Percentiles rank a stretch among this genome's conserved stretches.
phyloP scores from a whole-genome alignment of 2,329 filamentous ascomycete genomes.

The Elsinoe arachidis region DNA sequence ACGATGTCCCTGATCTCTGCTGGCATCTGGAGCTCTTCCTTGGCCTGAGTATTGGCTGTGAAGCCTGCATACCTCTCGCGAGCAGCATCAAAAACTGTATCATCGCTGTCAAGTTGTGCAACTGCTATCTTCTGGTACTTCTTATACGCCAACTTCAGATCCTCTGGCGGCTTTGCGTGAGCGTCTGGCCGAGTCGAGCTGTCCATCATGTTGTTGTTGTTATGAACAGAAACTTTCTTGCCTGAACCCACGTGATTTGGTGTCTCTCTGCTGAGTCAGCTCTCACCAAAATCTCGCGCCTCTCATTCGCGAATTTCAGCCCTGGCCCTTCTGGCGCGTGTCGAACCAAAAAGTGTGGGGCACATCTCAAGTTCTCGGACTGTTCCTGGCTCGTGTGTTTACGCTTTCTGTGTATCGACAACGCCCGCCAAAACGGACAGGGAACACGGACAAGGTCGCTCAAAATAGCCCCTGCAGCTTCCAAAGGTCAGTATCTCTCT shows the following conservation, averaged over 20 bases:
- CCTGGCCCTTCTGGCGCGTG: background rate
- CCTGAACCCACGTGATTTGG: slow-evolving; percentile 2
- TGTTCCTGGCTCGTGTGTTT: slow-evolving; percentile 11
- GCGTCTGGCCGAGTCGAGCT: slow-evolving; percentile 45
- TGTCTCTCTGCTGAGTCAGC: slow-evolving; percentile 2
- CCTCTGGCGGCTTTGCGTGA: slow-evolving; percentile 65
- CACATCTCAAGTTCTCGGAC: no score
- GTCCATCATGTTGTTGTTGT: background rate
- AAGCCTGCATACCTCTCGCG: slow-evolving; percentile 15
- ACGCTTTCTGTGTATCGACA: slow-evolving; percentile 11
- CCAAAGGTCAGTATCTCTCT: background rate
- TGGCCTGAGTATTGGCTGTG: slow-evolving; percentile 36
- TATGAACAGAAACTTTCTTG: background rate
- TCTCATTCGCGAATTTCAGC: background rate
- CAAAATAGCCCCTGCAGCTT: slow-evolving; percentile 10
- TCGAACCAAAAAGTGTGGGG: background rate
- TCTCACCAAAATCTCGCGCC: background rate
- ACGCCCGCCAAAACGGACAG: slow-evolving; percentile 1
- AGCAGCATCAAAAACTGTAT: slow-evolving; percentile 38
- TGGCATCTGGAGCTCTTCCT: slow-evolving; percentile 33
- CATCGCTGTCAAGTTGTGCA: slow-evolving; percentile 44
- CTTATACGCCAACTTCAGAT: slow-evolving; percentile 67
- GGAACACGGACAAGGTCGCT: background rate
- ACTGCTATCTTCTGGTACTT: slow-evolving; percentile 47
- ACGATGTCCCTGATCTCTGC: slow-evolving; percentile 32